Evolutionary conservation across 1,284 basidiomycete genomes (phyloP).

Genomic region (Polyporus tsugae): DNA sequence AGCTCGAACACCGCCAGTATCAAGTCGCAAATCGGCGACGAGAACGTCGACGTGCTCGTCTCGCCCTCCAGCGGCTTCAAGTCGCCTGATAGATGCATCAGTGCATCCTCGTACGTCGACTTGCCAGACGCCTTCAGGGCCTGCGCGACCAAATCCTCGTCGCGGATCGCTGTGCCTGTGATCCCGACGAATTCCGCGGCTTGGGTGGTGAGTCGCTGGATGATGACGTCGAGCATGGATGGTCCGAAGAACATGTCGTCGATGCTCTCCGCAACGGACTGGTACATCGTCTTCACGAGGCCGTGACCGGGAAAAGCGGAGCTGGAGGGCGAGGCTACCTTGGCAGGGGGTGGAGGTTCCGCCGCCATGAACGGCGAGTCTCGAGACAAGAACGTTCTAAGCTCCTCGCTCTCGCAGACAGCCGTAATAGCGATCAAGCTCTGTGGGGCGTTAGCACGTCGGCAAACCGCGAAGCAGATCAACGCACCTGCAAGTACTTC

Average conservation of each 20-base stretch:
- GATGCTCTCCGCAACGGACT: constrained; percentile 89
- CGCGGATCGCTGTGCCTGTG: constrained; percentile 79
- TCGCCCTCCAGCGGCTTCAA: constrained; percentile 86
- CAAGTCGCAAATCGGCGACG: constrained; percentile 93
- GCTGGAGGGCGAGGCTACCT: constrained; percentile 43
- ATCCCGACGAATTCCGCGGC: constrained; percentile 88
- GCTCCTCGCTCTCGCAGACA: constrained; percentile 85
- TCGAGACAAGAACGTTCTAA: constrained; percentile 88
- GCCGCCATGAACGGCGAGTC: constrained; percentile 80
- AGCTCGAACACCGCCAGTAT: constrained; percentile 94
- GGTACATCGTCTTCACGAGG: constrained; percentile 86
- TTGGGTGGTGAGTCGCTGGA: constrained; percentile 87
- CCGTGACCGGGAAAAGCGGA: constrained; percentile 70
- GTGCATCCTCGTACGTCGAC: constrained; percentile 66
- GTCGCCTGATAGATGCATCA: constrained; percentile 75
- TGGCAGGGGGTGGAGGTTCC: constrained; percentile 44
- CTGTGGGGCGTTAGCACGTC: constrained; percentile 49
- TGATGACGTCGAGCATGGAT: constrained; percentile 94
- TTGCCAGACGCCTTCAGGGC: constrained; percentile 77
- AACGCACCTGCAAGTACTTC: constrained; percentile 85
- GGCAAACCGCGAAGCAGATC: background rate
- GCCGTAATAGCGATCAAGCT: constrained; percentile 75
- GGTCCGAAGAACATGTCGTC: constrained; percentile 94
- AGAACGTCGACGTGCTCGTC: constrained; percentile 86
- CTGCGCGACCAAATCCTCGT: constrained; percentile 84